Evolutionary conservation across 768 basidiomycete species (phyloP).

Genomic region (Dacryopinax primogenitus): DNA sequence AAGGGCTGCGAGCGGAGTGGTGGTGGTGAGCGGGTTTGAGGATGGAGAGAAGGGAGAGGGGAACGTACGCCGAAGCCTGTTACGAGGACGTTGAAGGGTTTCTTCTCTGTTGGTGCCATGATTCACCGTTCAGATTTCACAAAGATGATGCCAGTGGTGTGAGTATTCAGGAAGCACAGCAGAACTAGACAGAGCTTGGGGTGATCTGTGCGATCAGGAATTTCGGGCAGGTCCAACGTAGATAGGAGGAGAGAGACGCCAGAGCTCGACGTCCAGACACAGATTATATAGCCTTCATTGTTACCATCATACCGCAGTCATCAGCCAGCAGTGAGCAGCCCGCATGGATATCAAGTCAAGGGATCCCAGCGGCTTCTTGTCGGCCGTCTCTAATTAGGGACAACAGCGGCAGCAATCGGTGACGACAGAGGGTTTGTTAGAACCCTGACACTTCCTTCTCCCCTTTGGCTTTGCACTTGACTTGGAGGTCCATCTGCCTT

Average conservation of each 20-base stretch:
- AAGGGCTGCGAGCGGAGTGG: conserved; percentile 35
- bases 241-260: too few species aligned
- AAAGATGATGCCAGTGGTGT: too few species aligned
- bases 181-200: too few species aligned
- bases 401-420: neutral
- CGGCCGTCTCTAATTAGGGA: neutral
- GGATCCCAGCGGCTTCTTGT: neutral
- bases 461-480: too few species aligned
- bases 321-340: neutral
- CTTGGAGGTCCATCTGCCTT: too few species aligned
- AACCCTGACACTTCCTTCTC: too few species aligned
- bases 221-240: too few species aligned
- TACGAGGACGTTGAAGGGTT: neutral
- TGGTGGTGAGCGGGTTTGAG: neutral
- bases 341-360: neutral
- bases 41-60: neutral
- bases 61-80: neutral
- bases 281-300: neutral
- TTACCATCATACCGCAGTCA: neutral
- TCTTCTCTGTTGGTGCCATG: neutral
- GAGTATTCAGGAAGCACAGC: neutral
- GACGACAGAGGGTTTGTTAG: neutral
- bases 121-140: too few species aligned
- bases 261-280: too few species aligned
- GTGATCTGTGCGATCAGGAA: too few species aligned